A percentile compares a stretch with the other conserved stretches of the same genome.
These are phyloP conservation scores for Zasmidium citrigriseum DNA, from an alignment of 2,329 filamentous ascomycete species.

Conservation along the genomic window DNA sequence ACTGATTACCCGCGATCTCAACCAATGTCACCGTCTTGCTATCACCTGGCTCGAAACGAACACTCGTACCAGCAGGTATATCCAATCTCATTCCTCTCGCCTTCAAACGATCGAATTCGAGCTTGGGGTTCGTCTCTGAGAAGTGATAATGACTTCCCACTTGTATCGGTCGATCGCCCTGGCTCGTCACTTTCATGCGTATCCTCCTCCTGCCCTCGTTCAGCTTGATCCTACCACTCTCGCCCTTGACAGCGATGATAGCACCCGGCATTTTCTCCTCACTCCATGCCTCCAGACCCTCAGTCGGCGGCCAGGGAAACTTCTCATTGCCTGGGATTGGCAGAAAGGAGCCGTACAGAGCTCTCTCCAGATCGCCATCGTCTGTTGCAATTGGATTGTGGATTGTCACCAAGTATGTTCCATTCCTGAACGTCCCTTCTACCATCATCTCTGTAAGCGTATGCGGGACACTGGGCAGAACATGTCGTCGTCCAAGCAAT, in stretches of 20 bases:
- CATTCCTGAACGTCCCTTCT: constrained; percentile 87
- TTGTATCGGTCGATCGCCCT: constrained; percentile 87
- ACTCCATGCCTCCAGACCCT: constrained; percentile 63
- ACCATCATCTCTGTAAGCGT: constrained; percentile 86
- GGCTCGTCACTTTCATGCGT: constrained; percentile 75
- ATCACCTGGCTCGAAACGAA: constrained; percentile 92
- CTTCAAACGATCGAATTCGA: constrained; percentile 81
- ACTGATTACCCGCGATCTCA: constrained; percentile 76
- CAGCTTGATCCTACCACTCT: constrained; percentile 63
- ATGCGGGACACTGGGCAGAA: constrained; percentile 76
- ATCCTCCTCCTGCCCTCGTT: constrained; percentile 76
- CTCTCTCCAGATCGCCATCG: constrained; percentile 82
- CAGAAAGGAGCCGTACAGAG: constrained; percentile 88
- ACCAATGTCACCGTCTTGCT: constrained; percentile 87
- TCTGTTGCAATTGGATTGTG: constrained; percentile 85
- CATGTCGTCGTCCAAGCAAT: constrained; percentile 91
- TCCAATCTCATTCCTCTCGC: constrained; percentile 86
- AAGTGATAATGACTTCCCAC: constrained; percentile 95
- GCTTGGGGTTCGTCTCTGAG: constrained; percentile 86
- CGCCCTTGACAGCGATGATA: constrained; percentile 69
- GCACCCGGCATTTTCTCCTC: constrained; percentile 74
- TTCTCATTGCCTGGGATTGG: constrained; percentile 66
- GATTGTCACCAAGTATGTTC: constrained; percentile 92
- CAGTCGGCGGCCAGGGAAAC: constrained; percentile 57
- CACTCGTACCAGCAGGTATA: constrained; percentile 85